phyloP scores from a whole-genome alignment of 1,284 basidiomycete genomes.

The Macrocybe sp. region DNA sequence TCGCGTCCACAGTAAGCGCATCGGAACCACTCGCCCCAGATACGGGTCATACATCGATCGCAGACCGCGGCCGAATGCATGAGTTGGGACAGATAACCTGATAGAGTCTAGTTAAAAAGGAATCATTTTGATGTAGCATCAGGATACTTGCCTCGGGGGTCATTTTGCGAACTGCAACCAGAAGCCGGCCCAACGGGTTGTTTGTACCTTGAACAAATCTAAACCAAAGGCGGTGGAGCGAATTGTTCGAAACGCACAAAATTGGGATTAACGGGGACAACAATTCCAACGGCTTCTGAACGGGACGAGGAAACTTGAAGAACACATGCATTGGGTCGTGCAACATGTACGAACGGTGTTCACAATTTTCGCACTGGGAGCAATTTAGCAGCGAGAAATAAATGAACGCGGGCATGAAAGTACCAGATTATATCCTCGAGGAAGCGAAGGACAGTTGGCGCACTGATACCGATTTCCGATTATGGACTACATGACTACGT shows the following conservation, averaged over 20 bases:
- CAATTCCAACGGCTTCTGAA: slow-evolving; percentile 65
- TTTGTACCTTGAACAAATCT: slow-evolving; percentile 47
- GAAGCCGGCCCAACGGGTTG: slow-evolving; percentile 57
- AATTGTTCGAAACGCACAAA: slow-evolving; percentile 41
- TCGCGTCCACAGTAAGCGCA: slow-evolving; percentile 85
- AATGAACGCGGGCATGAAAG: slow-evolving; percentile 12
- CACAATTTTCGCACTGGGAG: slow-evolving; percentile 72
- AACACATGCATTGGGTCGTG: slow-evolving; percentile 85
- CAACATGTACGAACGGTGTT: slow-evolving; percentile 67
- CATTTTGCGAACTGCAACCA: slow-evolving; percentile 28
- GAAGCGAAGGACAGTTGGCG: slow-evolving; percentile 65
- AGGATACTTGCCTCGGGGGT: slow-evolving; percentile 52
- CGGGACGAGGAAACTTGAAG: slow-evolving; percentile 78
- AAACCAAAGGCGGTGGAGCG: background rate
- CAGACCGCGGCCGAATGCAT: slow-evolving; percentile 67
- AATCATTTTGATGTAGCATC: background rate
- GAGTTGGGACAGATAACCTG: slow-evolving; percentile 68
- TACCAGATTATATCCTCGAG: slow-evolving; percentile 62
- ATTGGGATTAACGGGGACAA: slow-evolving; percentile 58
- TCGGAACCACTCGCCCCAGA: slow-evolving; percentile 81
- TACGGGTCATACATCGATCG: slow-evolving; percentile 70
- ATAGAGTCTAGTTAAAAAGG: background rate
- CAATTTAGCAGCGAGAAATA: slow-evolving; percentile 2
- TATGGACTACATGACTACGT: slow-evolving; percentile 43
- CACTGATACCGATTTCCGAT: slow-evolving; percentile 73